Evolutionary conservation across 306 rosid genomes (phyloP).

Genomic region (Prinsepia uniflora): DNA sequence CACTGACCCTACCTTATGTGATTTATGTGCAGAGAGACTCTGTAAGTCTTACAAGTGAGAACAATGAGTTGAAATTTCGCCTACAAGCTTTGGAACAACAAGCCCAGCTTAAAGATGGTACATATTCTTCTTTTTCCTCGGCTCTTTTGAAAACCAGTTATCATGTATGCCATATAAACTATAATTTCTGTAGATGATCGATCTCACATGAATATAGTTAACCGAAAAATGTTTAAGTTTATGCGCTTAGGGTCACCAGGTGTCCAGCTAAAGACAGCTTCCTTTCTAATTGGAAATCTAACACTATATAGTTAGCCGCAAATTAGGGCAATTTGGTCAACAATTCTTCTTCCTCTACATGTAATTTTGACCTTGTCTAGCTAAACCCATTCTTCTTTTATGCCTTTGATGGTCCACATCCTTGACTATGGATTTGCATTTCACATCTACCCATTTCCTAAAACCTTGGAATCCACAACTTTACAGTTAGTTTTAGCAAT

Average conservation of each 20-base stretch:
- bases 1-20: conserved; percentile 12
- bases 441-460: neutral
- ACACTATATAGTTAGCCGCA: neutral
- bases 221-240: neutral
- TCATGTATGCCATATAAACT: neutral
- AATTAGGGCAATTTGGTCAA: neutral
- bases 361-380: neutral
- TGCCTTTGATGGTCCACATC: neutral
- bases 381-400: neutral
- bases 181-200: neutral
- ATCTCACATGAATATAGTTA: neutral
- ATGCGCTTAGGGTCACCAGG: no score
- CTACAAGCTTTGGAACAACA: conserved; percentile 86
- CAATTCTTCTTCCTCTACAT: neutral
- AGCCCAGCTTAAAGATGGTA: conserved; percentile 83
- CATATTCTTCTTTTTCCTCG: conserved; percentile 12
- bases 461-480: neutral
- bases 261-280: neutral
- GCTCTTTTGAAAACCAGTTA: neutral
- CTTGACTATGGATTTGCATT: neutral
- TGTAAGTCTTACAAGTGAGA: conserved; percentile 50
- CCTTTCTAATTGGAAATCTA: neutral
- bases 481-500: neutral
- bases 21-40: conserved; percentile 47
- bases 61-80: conserved; percentile 76